Conservation (phyloP, 768 basidiomycete species). For the Trametes maxima region DNA sequence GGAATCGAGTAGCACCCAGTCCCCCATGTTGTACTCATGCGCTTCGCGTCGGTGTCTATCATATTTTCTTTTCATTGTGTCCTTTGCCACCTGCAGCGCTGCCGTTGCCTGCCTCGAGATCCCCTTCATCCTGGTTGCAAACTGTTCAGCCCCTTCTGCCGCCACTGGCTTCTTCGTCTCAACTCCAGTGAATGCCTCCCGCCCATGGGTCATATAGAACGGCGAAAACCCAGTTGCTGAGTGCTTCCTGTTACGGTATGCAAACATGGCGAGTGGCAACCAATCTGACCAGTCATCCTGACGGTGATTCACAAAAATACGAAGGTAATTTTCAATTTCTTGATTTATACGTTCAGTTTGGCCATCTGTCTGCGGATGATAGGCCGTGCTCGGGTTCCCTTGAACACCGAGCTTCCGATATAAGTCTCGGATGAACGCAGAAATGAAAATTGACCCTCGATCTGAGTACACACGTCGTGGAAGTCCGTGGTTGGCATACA, state of each 20-base stretch:
- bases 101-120: constrained; percentile 10
- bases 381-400: constrained; percentile 41
- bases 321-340: constrained; percentile 42
- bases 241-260: constrained; percentile 38
- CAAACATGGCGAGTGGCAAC: constrained; percentile 37
- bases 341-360: constrained; percentile 46
- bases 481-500: constrained; percentile 19
- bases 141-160: constrained; percentile 11
- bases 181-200: constrained; percentile 22
- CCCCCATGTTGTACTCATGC: constrained; percentile 17
- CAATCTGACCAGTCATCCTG: constrained; percentile 40
- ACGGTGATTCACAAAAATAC: constrained; percentile 35
- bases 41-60: constrained; percentile 7
- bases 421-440: constrained; percentile 37
- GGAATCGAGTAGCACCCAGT: constrained; percentile 33
- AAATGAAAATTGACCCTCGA: constrained; percentile 31
- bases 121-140: not conserved
- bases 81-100: constrained; percentile 24
- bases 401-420: constrained; percentile 37
- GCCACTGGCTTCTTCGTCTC: not conserved
- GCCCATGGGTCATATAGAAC: constrained; percentile 34
- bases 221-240: constrained; percentile 35
- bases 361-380: constrained; percentile 47
- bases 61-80: constrained; percentile 31
- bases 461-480: constrained; percentile 15